Base-by-base conservation (phyloP, 2,329 filamentous ascomycete species). In the Ampelomyces quisqualis region DNA sequence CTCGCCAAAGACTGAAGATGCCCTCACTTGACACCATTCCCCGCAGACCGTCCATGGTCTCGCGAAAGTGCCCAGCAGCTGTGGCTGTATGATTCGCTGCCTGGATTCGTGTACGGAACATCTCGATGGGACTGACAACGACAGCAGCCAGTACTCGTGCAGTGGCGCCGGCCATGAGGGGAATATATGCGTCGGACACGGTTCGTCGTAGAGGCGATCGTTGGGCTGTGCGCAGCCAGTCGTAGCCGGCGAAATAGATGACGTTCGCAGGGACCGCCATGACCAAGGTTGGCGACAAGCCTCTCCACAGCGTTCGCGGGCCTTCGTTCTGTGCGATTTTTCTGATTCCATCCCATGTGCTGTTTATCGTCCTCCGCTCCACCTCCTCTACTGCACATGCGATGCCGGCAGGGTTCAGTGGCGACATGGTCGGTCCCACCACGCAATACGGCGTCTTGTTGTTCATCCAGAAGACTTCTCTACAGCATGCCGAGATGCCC, bases 161-260 rank as follows among this genome's bases (percentile, higher is more conserved):
- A 1, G 80, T 72, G 4, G 87, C 81, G 1, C 93, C 93, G 2
- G 89, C 89, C 1, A 87, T 75, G 1, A 98, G 76, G 0, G 93
- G 90, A 5, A 87, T 82, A 55, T 88, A 89, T 7, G 80, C 77
- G 52, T 91, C 87, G 10, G 63, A 45, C 9, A 67, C 42, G 1
- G 55, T 62, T 28, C 74, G 75, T 23, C 77, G 78, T 48, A 97
- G 79, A 0, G 90, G 90, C 54, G 88, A 95, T 28, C 72, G 73
- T 1, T 75, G 73, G 57, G 88, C 86, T 51, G 79, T 86, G 23
- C 93, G 84, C 43, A 98, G 68, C 86, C 90, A 96, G 63, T 98
- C 93, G 69, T 98, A 98, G 26, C 93, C 93, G 9, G 93, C 94
- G 61, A 97, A 96, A 71, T 98, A 98, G 53, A 98, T 97, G 54